Conservation (phyloP, 1,139 yeast species). For the Kodamaea fungicola region DNA sequence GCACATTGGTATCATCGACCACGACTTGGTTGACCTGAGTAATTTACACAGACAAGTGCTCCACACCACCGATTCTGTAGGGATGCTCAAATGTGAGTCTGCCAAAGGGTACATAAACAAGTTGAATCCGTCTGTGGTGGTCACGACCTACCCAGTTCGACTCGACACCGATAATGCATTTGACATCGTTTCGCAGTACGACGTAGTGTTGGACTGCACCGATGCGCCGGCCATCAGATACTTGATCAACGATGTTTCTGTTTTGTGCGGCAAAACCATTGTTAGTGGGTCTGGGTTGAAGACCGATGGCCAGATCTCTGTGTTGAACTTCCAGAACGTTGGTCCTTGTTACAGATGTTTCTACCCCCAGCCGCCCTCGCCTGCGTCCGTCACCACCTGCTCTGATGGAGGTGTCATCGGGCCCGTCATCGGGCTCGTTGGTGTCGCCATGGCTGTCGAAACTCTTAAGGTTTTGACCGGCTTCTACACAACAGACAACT, state of each 20-base stretch:
- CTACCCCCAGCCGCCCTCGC: slow-evolving; percentile 88
- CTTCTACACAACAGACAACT: slow-evolving; percentile 47
- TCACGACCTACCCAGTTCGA: slow-evolving; percentile 50
- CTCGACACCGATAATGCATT: slow-evolving; percentile 60
- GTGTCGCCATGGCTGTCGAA: slow-evolving; percentile 86
- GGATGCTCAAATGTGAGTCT: slow-evolving; percentile 71
- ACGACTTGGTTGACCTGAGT: slow-evolving; percentile 77
- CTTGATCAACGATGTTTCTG: slow-evolving; percentile 82
- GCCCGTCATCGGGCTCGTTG: slow-evolving; percentile 90
- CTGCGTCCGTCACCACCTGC: slow-evolving; percentile 78
- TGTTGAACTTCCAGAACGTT: slow-evolving; percentile 58
- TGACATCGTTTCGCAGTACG: slow-evolving; percentile 59
- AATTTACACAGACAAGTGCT: slow-evolving; percentile 88
- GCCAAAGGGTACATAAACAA: slow-evolving; percentile 53
- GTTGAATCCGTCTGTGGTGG: slow-evolving; percentile 66
- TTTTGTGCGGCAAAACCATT: slow-evolving; percentile 62
- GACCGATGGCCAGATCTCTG: slow-evolving; percentile 85
- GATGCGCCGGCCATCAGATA: slow-evolving; percentile 90
- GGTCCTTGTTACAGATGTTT: slow-evolving; percentile 97
- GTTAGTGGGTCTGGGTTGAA: slow-evolving; percentile 91
- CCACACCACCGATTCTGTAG: slow-evolving; percentile 66
- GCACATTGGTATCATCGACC: slow-evolving; percentile 78
- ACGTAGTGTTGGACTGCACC: slow-evolving; percentile 85
- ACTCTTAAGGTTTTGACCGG: slow-evolving; percentile 71
- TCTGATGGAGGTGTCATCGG: slow-evolving; percentile 96